Percentiles rank a stretch among this genome's conserved stretches.
Conservation (phyloP, 345 rosid genomes). For the Populus davidiana region DNA sequence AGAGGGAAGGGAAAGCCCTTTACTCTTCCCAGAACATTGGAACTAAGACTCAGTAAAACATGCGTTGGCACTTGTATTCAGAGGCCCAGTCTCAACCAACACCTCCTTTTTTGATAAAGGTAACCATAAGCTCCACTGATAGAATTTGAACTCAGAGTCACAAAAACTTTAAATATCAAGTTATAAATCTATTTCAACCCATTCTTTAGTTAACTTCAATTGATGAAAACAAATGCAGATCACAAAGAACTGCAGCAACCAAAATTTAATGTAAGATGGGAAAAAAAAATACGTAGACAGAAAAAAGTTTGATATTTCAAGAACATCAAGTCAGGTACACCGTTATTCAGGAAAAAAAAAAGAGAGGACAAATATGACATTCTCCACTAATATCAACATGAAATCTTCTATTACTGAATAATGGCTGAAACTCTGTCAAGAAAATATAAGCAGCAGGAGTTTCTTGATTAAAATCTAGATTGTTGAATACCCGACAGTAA, state of each 20-base stretch:
- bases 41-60: neutral
- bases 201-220: neutral
- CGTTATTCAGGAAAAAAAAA: neutral
- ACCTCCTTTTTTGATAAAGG: neutral
- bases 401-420: neutral
- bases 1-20: neutral
- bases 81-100: neutral
- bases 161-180: neutral
- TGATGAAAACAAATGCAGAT: neutral
- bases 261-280: neutral
- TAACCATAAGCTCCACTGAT: neutral
- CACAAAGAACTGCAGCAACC: neutral
- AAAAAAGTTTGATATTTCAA: neutral
- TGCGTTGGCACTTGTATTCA: neutral
- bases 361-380: neutral
- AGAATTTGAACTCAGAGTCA: neutral
- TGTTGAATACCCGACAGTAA: neutral
- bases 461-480: slow-evolving; percentile 1
- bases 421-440: neutral
- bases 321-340: neutral
- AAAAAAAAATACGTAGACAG: neutral
- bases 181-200: neutral
- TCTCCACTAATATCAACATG: neutral
- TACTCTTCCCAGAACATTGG: neutral
- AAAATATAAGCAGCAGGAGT: neutral